Conservation (phyloP, 2,329 filamentous ascomycete genomes). For the Colletotrichum acutatum region DNA sequence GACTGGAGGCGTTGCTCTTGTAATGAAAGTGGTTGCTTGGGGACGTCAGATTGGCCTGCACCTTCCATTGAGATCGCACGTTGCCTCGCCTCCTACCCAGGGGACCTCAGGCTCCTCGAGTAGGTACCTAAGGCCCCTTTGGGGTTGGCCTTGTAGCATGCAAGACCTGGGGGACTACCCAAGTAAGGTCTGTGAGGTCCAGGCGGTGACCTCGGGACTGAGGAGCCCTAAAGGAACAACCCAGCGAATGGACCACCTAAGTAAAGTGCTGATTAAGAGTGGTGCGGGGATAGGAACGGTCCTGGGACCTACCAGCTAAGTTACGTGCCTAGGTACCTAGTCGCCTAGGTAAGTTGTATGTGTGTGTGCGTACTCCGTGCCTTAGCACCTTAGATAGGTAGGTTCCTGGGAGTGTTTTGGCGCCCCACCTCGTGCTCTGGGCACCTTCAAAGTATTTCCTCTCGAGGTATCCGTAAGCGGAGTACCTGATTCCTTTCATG, state of each 20-base stretch:
- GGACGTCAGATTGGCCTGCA: neutral
- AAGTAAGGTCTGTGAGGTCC: neutral
- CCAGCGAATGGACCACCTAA: neutral
- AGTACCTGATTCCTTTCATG: no score
- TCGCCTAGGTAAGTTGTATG: no score
- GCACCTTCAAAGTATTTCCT: no score
- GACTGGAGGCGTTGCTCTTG: constrained; percentile 7
- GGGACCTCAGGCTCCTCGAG: no score
- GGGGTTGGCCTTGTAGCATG: neutral
- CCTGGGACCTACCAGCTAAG: no score
- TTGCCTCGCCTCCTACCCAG: neutral
- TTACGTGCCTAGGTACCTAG: no score
- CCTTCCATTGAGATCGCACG: neutral
- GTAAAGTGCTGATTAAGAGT: neutral
- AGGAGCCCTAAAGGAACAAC: no score
- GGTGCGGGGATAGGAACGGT: no score
- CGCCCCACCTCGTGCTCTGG: no score
- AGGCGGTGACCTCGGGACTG: neutral
- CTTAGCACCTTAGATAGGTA: neutral
- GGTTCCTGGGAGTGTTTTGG: no score
- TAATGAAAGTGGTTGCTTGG: constrained; percentile 9
- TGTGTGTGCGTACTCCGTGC: no score
- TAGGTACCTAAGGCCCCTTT: neutral
- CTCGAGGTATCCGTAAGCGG: no score
- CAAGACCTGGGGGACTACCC: neutral